Conservation (phyloP, 2,329 filamentous ascomycete species). For the Cercospora nicotianae region DNA sequence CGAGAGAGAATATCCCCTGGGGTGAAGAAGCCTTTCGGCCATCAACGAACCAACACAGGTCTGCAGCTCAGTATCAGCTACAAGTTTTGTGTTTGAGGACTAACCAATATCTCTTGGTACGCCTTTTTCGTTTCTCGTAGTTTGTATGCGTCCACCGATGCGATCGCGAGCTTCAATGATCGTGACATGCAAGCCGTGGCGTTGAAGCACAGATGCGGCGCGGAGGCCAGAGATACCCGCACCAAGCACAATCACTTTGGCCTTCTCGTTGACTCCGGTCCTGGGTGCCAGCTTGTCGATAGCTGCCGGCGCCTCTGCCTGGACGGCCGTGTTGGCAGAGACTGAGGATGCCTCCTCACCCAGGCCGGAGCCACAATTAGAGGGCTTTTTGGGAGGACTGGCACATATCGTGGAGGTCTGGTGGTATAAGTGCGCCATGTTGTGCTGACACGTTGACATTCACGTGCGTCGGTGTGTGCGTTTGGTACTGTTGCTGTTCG, state of each 20-base stretch:
- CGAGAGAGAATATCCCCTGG: conserved; percentile 25
- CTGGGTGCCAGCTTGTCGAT: conserved; percentile 17
- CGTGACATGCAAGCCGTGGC: conserved; percentile 40
- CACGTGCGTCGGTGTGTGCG: conserved; percentile 12
- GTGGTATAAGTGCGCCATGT: conserved; percentile 30
- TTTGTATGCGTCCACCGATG: conserved; percentile 44
- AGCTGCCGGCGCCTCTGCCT: conserved; percentile 25
- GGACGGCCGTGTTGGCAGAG: conserved; percentile 25
- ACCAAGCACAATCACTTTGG: conserved; percentile 40
- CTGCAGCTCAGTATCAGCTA: conserved; percentile 36
- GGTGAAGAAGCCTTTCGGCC: conserved; percentile 31
- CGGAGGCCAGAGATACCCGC: conserved; percentile 42
- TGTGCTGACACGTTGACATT: conserved; percentile 32
- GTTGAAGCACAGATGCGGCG: conserved; percentile 39
- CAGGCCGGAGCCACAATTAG: conserved; percentile 33
- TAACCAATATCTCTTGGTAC: conserved; percentile 32
- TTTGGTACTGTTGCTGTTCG: neutral
- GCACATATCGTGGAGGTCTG: conserved; percentile 23
- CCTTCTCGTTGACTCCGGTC: conserved; percentile 24
- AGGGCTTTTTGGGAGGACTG: conserved; percentile 27
- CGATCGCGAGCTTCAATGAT: conserved; percentile 40
- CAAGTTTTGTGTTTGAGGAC: conserved; percentile 29
- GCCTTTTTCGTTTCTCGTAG: conserved; percentile 40
- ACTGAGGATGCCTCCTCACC: conserved; percentile 23
- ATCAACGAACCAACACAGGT: conserved; percentile 33